Percentiles rank a stretch among this genome's conserved stretches.
Conservation (phyloP, 495 filamentous ascomycete genomes). For the Tuber umbilicatum region DNA sequence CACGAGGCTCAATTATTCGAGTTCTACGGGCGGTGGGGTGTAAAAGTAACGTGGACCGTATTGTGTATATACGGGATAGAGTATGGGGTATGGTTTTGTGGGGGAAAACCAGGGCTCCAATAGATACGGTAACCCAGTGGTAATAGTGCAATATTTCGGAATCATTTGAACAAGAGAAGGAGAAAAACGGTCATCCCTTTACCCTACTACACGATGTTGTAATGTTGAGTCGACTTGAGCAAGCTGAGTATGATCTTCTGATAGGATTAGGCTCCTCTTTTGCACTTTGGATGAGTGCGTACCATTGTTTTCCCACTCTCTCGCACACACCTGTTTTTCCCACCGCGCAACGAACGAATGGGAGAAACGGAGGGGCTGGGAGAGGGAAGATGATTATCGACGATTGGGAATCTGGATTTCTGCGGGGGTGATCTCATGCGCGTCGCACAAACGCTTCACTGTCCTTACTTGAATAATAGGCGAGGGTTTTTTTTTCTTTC, state of each 20-base stretch:
- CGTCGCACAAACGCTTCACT: not conserved
- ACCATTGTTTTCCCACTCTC: too few species aligned
- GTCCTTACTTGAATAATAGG: not conserved
- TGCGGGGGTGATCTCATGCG: not conserved
- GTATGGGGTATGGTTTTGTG: not conserved
- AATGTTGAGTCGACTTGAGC: not conserved
- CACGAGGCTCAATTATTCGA: not conserved
- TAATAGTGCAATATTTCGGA: not conserved
- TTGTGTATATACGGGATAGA: not conserved
- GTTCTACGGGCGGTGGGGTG: not conserved
- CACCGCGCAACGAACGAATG: not conserved
- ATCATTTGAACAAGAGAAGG: not conserved
- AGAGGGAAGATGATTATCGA: not conserved
- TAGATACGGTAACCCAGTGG: not conserved
- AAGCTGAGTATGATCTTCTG: not conserved
- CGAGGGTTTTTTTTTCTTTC: not conserved
- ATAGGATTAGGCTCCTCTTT: not conserved
- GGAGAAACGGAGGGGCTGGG: not conserved
- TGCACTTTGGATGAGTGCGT: not conserved
- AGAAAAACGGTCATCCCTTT: not conserved
- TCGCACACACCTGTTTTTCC: not conserved
- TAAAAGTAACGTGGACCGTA: too few species aligned
- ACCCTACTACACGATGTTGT: not conserved
- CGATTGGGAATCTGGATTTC: not conserved
- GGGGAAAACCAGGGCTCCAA: not conserved